phyloP scores from a whole-genome alignment of 1,139 yeast genomes.

The Yamadazyma siamensis region DNA sequence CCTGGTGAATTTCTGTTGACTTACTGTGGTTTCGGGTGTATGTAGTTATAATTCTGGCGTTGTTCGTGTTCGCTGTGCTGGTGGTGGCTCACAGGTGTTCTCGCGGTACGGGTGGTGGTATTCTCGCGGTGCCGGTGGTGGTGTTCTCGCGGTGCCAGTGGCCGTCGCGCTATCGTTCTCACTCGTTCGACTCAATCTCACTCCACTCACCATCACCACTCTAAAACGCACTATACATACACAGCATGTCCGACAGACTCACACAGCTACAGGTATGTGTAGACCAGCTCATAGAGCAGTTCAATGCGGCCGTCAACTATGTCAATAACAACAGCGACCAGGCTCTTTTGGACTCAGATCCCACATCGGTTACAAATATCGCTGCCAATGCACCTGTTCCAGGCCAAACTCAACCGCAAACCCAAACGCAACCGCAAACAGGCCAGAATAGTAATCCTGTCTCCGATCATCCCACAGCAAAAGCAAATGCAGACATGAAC shows the following conservation, averaged over 20 bases:
- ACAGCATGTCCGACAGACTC: slow-evolving; percentile 81
- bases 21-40: no score
- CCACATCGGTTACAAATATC: slow-evolving; percentile 35
- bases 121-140: no score
- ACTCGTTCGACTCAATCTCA: background rate
- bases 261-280: slow-evolving; percentile 90
- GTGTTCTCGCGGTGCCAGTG: no score
- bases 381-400: slow-evolving; percentile 48
- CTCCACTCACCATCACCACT: background rate
- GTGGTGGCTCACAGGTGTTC: background rate
- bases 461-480: slow-evolving; percentile 15
- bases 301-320: slow-evolving; percentile 85
- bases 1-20: no score
- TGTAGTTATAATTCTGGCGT: no score
- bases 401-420: slow-evolving; percentile 25
- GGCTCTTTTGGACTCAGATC: slow-evolving; percentile 38
- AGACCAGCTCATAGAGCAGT: slow-evolving; percentile 89
- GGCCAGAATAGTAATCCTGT: slow-evolving; percentile 10
- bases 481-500: slow-evolving; percentile 17
- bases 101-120: background rate
- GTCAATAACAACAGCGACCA: slow-evolving; percentile 54
- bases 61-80: no score
- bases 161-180: no score
- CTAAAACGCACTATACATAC: background rate
- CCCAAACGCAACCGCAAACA: slow-evolving; percentile 9